A percentile compares a stretch with the other conserved stretches of the same genome.
These are phyloP conservation scores for Sporobolomyces phaffii DNA, from an alignment of 768 basidiomycete genomes.

Conservation along the genomic window DNA sequence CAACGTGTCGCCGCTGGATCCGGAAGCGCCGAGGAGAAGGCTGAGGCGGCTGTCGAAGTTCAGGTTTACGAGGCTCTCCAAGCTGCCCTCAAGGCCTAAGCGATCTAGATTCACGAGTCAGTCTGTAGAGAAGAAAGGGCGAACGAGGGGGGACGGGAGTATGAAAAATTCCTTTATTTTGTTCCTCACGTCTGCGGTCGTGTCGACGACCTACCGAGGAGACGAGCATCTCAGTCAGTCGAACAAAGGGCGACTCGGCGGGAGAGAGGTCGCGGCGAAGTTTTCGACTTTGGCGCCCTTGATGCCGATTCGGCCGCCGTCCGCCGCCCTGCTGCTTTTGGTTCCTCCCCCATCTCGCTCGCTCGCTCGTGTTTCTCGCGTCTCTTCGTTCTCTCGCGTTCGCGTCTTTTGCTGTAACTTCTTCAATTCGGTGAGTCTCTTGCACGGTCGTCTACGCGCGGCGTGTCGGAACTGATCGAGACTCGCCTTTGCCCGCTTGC, in stretches of 20 bases:
- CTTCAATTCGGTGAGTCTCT: neutral
- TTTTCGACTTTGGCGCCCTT: no score
- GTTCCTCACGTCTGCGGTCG: no score
- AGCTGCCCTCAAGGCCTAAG: slow-evolving; percentile 59
- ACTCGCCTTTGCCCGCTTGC: no score
- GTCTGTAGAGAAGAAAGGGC: neutral
- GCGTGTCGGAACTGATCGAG: no score
- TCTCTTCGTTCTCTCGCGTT: neutral
- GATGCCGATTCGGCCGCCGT: no score
- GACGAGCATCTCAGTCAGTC: no score
- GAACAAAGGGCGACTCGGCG: no score
- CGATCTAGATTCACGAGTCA: neutral
- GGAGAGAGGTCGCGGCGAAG: no score
- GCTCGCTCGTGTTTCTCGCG: neutral
- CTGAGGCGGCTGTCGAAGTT: slow-evolving; percentile 84
- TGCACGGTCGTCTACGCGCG: no score
- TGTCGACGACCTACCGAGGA: no score
- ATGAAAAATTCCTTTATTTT: neutral
- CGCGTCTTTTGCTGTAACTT: neutral
- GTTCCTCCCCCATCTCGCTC: neutral
- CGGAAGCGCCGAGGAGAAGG: slow-evolving; percentile 87
- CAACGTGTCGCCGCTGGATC: slow-evolving; percentile 70
- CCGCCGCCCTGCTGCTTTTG: no score
- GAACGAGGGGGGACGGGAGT: no score
- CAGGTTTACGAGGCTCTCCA: slow-evolving; percentile 96